Percentiles rank a stretch among this genome's conserved stretches.
Conservation (phyloP, 108 stramenopile species). For the Aurantiochytrium sp. region DNA sequence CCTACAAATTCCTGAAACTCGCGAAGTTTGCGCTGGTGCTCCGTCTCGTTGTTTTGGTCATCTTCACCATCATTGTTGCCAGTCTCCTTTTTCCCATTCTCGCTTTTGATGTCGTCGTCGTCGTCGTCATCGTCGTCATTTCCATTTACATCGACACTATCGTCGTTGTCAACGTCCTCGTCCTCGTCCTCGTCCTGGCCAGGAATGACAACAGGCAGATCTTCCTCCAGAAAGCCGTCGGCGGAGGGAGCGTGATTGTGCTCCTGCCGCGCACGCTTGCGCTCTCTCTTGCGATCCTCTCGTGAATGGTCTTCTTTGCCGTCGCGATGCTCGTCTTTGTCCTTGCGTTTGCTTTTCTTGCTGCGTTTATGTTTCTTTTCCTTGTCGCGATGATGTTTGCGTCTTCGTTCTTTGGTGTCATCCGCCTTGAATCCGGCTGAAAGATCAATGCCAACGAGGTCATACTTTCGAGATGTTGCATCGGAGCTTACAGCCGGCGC, state of each 20-base stretch:
- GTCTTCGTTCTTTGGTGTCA: background rate
- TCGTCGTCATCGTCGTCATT: background rate
- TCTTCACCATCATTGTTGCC: background rate
- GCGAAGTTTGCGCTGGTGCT: background rate
- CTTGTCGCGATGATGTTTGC: background rate
- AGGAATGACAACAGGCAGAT: background rate
- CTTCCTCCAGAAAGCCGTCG: background rate
- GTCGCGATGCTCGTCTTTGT: background rate
- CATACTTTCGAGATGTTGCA: background rate
- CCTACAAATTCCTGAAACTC: background rate
- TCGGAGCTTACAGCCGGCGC: background rate
- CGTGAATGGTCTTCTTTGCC: background rate
- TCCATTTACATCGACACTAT: background rate
- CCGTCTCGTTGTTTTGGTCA: background rate
- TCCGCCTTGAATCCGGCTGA: background rate
- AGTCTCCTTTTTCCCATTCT: background rate
- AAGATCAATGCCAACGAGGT: background rate
- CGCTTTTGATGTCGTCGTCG: background rate
- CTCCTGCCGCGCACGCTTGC: background rate
- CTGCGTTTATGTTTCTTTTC: background rate
- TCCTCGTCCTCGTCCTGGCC: background rate
- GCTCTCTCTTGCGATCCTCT: background rate
- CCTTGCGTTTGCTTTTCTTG: background rate
- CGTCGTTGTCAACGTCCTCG: background rate
- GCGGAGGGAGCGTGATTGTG: background rate